Base-by-base conservation (phyloP, 495 filamentous ascomycete species). In the Penicillium longicatenatum region DNA sequence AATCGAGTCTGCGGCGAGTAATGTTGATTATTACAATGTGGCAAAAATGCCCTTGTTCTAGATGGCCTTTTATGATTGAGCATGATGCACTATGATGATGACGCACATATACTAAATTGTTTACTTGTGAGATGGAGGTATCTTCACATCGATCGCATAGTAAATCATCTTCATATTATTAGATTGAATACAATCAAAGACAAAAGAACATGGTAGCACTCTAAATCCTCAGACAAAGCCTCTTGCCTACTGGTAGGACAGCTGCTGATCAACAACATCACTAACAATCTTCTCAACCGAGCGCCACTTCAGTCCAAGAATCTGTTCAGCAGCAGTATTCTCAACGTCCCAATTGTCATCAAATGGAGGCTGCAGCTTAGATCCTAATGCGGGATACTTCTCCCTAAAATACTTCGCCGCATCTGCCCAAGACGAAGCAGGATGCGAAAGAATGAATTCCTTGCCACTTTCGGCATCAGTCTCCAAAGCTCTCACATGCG, bases 291-390 rank as follows among this genome's bases (percentile, higher is more conserved):
- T 57, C 37, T 70, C 54, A 39, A 67, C 44, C 16, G 52, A 47
- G 31, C 57, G 62, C 57, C 66, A 71, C 41, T 61, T 52, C 19
- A 75, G 58, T 11, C 68, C 70, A 52, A 75, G 45, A 8, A 64
- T 63, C 35, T 60, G 62, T 51, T 71, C 61, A 4, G 83, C 84
- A 17, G 69, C 87, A 4, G 84, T 84, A 50, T 75, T 78, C 1
- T 81, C 79, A 0, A 75, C 83, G 20, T 78, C 76, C 6, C 79
- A 87, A 63, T 24, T 26, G 1, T 9, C 41, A 16, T 52, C 57
- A 46, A 74, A 63, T 2, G 56, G 60, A 49, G 56, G 57, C 45
- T 68, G 48, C 54, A 66, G 33, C 35, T 65, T 60, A 41, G 59
- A 45, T 3, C 45, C 58, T 0, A 72, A 33, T 1, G 33, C 29